Evolutionary conservation across 2,329 filamentous ascomycete genomes (phyloP).

Genomic region (Pseudofabraea citricarpa): DNA sequence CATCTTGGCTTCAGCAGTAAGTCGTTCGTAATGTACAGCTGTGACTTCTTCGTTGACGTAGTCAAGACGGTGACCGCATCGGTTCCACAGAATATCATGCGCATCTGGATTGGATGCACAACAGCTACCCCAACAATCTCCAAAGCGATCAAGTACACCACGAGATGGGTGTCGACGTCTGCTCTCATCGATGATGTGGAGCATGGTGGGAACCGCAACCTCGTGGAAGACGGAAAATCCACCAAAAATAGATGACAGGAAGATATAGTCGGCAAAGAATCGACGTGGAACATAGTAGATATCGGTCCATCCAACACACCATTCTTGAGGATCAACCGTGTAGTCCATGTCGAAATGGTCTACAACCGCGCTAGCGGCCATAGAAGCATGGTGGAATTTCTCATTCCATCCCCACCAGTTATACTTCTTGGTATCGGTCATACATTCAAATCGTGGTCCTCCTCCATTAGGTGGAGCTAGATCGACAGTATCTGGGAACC

Average conservation of each 20-base stretch:
- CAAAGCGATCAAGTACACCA: slow-evolving; percentile 1
- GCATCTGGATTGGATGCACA: not conserved
- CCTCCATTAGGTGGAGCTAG: slow-evolving; percentile 4
- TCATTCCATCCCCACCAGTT: slow-evolving; percentile 1
- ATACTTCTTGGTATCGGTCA: slow-evolving; percentile 4
- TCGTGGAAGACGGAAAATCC: slow-evolving; percentile 25
- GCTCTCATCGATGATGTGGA: slow-evolving; percentile 27
- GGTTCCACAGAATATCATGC: slow-evolving; percentile 1
- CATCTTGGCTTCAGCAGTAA: not conserved
- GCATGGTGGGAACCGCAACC: slow-evolving; percentile 28
- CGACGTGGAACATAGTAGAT: slow-evolving; percentile 30
- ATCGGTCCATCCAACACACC: slow-evolving; percentile 29
- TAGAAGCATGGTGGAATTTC: slow-evolving; percentile 6
- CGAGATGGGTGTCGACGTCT: slow-evolving; percentile 7
- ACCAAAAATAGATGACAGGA: slow-evolving; percentile 21
- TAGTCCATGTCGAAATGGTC: slow-evolving; percentile 21
- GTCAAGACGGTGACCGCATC: slow-evolving; percentile 3
- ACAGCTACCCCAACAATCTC: slow-evolving; percentile 4
- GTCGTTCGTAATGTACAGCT: slow-evolving; percentile 1
- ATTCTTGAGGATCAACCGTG: slow-evolving; percentile 19
- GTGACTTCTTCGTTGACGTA: slow-evolving; percentile 1
- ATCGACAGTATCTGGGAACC: slow-evolving; percentile 21
- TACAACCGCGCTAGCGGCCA: slow-evolving; percentile 9
- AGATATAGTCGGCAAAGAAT: slow-evolving; percentile 28
- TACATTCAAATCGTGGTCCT: slow-evolving; percentile 8